Evolutionary conservation across 148 eudicot species (phyloP).

Genomic region (Nyssa sinensis): DNA sequence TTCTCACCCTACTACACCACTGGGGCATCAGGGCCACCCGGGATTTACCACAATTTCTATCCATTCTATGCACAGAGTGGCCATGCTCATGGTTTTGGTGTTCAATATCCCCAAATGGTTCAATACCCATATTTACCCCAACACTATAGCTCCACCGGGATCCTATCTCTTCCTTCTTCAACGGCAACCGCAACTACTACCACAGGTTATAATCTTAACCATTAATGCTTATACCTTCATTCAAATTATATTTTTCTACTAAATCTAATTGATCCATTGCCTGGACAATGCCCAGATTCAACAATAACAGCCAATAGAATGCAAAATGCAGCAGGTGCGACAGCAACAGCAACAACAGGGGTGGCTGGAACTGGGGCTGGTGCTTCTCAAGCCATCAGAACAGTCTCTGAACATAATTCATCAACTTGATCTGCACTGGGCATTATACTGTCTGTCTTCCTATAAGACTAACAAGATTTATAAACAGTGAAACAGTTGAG

Average conservation of each 20-base stretch:
- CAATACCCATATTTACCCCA: conserved; percentile 48
- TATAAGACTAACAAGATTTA: conserved; percentile 30
- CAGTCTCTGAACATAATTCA: conserved; percentile 37
- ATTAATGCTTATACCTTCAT: background rate
- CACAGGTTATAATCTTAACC: conserved; percentile 24
- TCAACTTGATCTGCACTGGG: conserved; percentile 21
- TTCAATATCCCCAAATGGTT: conserved; percentile 42
- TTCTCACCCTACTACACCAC: conserved; percentile 43
- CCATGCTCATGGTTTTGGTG: conserved; percentile 49
- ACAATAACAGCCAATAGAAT: conserved; percentile 1
- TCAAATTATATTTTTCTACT: background rate
- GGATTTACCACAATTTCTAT: conserved; percentile 38
- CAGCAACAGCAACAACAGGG: conserved; percentile 12
- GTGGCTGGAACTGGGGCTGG: conserved; percentile 24
- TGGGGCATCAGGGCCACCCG: conserved; percentile 30
- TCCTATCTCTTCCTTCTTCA: conserved; percentile 49
- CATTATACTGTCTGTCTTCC: background rate
- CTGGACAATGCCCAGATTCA: conserved; percentile 4
- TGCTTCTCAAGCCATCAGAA: conserved; percentile 34
- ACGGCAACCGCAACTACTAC: conserved; percentile 20
- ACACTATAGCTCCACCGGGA: conserved; percentile 28
- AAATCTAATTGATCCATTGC: background rate
- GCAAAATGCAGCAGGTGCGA: conserved; percentile 21
- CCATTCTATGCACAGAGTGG: conserved; percentile 44
- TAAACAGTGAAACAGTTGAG: background rate